These are phyloP conservation scores for Debaryomyces singareniensis DNA, from an alignment of 1,139 yeast species.

Conservation along the genomic window DNA sequence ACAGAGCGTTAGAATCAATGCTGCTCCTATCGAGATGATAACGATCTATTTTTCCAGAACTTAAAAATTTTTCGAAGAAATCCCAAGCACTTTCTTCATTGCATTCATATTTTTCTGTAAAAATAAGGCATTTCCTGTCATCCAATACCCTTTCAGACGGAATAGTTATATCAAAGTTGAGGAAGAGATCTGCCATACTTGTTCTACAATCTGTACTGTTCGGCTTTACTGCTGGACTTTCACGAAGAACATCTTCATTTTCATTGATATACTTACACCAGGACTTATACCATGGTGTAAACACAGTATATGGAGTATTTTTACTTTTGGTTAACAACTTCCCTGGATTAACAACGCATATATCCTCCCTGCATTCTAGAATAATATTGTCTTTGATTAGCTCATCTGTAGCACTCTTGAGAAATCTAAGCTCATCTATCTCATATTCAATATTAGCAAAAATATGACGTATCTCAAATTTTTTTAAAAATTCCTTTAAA, in stretches of 20 bases:
- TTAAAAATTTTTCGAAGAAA: slow-evolving; percentile 23
- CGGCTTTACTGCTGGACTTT: slow-evolving; percentile 2
- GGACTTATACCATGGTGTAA: slow-evolving; percentile 47
- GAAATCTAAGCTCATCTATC: slow-evolving; percentile 43
- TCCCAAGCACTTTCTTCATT: slow-evolving; percentile 33
- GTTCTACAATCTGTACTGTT: slow-evolving; percentile 1
- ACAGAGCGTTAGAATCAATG: slow-evolving; percentile 24
- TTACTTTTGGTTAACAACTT: slow-evolving; percentile 30
- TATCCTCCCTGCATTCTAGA: slow-evolving; percentile 36
- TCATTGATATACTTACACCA: slow-evolving; percentile 31
- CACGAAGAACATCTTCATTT: not conserved
- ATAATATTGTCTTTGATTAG: slow-evolving; percentile 11
- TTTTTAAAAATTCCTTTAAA: slow-evolving; percentile 18
- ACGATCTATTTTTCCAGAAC: slow-evolving; percentile 16
- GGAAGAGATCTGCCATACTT: slow-evolving; percentile 1
- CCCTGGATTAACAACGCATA: slow-evolving; percentile 44
- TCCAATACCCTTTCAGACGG: not conserved
- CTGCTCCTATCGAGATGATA: slow-evolving; percentile 23
- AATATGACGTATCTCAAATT: slow-evolving; percentile 23
- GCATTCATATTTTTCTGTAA: slow-evolving; percentile 20
- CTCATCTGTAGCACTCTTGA: slow-evolving; percentile 14
- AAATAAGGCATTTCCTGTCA: slow-evolving; percentile 5
- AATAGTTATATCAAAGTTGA: slow-evolving; percentile 1
- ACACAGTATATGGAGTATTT: slow-evolving; percentile 44
- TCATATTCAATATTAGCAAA: slow-evolving; percentile 44